These are phyloP conservation scores for Beauveria sp. DNA, from an alignment of 2,329 filamentous ascomycete genomes.

Conservation along the genomic window DNA sequence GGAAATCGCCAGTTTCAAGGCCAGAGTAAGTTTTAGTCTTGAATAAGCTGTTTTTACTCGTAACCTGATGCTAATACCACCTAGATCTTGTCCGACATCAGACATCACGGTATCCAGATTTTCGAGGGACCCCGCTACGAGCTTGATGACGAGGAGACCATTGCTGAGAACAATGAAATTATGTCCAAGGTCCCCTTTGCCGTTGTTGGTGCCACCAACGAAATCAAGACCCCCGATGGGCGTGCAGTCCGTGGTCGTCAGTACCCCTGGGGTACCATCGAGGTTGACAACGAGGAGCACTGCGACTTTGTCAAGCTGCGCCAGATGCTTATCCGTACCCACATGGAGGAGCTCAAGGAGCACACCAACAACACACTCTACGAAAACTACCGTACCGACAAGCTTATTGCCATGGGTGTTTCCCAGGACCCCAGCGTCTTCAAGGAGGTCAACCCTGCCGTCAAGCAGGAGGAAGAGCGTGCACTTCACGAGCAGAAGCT, in stretches of 20 bases:
- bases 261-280: slow-evolving; percentile 97
- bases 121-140: slow-evolving; percentile 98
- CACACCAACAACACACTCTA: slow-evolving; percentile 98
- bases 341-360: slow-evolving; percentile 99
- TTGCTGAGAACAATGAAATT: slow-evolving; percentile 99
- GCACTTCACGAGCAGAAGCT: slow-evolving; percentile 98
- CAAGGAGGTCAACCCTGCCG: slow-evolving; percentile 99
- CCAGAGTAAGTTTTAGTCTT: slow-evolving; percentile 61
- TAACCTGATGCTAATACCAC: slow-evolving; percentile 13
- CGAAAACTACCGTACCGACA: slow-evolving; percentile 99
- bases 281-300: slow-evolving; percentile 99
- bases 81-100: slow-evolving; percentile 93
- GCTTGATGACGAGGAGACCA: slow-evolving; percentile 98
- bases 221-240: slow-evolving; percentile 85
- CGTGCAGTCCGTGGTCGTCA: slow-evolving; percentile 92
- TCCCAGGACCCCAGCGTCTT: slow-evolving; percentile 98
- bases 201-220: slow-evolving; percentile 92
- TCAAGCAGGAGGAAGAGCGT: slow-evolving; percentile 99
- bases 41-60: background rate
- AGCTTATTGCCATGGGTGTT: slow-evolving; percentile 97
- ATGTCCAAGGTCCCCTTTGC: slow-evolving; percentile 99
- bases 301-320: slow-evolving; percentile 99
- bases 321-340: slow-evolving; percentile 98
- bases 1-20: slow-evolving; percentile 90
- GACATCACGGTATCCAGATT: slow-evolving; percentile 96